Evolutionary conservation across 2,329 filamentous ascomycete species (phyloP).

Genomic region (Simplicillium aogashimaense): DNA sequence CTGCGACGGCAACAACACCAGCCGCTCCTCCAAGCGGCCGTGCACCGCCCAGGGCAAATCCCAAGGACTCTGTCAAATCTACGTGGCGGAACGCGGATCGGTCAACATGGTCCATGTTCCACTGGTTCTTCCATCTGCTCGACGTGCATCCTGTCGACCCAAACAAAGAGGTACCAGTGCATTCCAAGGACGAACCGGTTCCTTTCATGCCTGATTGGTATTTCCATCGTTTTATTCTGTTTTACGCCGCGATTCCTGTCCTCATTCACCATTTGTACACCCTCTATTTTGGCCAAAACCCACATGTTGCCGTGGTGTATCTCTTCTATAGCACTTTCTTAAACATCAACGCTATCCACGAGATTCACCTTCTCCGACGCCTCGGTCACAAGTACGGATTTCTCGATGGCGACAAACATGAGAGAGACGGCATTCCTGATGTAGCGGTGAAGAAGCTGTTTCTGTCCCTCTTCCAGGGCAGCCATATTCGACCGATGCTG

Average conservation of each 20-base stretch:
- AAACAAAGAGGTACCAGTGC: conserved; percentile 13
- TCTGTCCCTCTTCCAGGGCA: conserved; percentile 12
- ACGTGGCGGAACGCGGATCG: conserved; percentile 11
- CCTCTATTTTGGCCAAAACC: conserved; percentile 7
- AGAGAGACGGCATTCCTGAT: conserved; percentile 23
- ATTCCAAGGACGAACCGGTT: conserved; percentile 21
- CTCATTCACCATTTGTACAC: conserved; percentile 12
- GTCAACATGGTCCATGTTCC: conserved; percentile 9
- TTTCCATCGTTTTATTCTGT: conserved; percentile 20
- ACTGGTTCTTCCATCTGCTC: conserved; percentile 9
- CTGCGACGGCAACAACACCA: too few relatives aligned
- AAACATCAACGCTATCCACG: conserved; percentile 18
- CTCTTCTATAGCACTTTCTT: conserved; percentile 18
- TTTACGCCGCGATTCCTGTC: conserved; percentile 15
- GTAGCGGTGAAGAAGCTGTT: conserved; percentile 13
- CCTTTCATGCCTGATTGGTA: conserved; percentile 18
- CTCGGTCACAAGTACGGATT: conserved; percentile 20
- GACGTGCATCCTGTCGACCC: conserved; percentile 9
- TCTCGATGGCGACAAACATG: conserved; percentile 18
- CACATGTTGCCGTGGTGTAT: conserved; percentile 3
- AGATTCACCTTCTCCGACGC: conserved; percentile 17
- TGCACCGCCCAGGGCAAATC: conserved; percentile 1
- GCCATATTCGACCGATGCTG: conserved; percentile 12
- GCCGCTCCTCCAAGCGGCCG: too few relatives aligned
- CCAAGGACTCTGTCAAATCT: conserved; percentile 12